Evolutionary conservation across 257 asterid genomes (phyloP).

Genomic region (Salvia miltiorrhiza): DNA sequence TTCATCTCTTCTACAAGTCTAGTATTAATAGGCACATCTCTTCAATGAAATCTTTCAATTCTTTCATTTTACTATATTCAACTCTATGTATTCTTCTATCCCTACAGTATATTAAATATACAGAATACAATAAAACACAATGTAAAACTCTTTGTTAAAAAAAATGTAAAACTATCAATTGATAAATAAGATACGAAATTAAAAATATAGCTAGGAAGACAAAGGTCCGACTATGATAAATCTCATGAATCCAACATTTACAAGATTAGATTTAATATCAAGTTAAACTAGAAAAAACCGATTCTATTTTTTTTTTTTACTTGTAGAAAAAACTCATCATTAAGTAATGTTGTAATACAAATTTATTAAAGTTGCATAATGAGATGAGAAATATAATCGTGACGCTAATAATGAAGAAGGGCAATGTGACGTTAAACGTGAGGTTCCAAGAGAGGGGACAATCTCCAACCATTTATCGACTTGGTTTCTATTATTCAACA

Average conservation of each 20-base stretch:
- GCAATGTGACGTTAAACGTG: constrained; percentile 17
- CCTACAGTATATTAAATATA: too few relatives aligned
- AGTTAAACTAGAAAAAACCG: background rate
- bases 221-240: background rate
- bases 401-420: background rate
- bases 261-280: background rate
- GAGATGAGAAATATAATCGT: background rate
- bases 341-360: background rate
- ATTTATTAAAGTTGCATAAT: background rate
- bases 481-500: constrained; percentile 2
- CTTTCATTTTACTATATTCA: too few relatives aligned
- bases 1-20: too few relatives aligned
- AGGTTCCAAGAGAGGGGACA: constrained; percentile 32
- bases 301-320: too few relatives aligned
- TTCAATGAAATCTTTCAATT: too few relatives aligned
- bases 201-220: background rate
- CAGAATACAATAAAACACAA: too few relatives aligned
- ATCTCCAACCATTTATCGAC: constrained; percentile 30
- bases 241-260: background rate
- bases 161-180: too few relatives aligned
- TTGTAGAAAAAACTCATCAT: background rate
- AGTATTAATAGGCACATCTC: too few relatives aligned
- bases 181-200: background rate
- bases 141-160: too few relatives aligned
- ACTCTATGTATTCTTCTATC: too few relatives aligned